Evolutionary conservation across 2,329 filamentous ascomycete species (phyloP), one percentile per base, ranked within the genome.

Genomic region (Penicillium capsulatum): DNA sequence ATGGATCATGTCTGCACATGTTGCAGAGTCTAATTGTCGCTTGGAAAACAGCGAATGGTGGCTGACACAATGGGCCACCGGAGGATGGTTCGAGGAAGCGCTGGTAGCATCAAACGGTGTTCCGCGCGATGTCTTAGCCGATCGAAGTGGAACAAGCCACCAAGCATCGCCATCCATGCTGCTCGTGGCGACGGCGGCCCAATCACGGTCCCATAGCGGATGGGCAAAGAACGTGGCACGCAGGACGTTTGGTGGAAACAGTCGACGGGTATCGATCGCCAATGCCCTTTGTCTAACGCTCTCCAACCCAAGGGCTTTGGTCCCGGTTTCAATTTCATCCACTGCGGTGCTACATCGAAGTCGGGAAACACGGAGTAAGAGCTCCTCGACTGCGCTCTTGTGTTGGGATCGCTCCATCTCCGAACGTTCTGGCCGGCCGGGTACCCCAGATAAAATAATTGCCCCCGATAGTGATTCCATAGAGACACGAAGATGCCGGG

Each of bases 401-500:
- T 61, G 58, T 11, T 71, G 67, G 45, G 87, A 90, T 38, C 94
- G 70, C 22, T 75, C 76, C 20, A 67, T 69, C 57, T 94, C 86
- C 13, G 74, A 72, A 14, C 78, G 71, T 7, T 71, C 68, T 3
- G 75, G 71, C 31, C 75, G 66, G 41, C 70, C 72, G 2, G 78
- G 77, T 35, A 76, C 76, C 10, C 88, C 85, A 41, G 79, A 77
- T 26, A 95, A 65, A 7, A 81, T 78, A 45, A 89, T 83, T 8
- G 74, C 67, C n/a, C 92, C 92, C 0, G 85, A 89, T 17, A 86
- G 79, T 0, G 84, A 80, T 50, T 94, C 87, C 32, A 96, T 73
- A 13, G 77, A 74, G 17, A 94, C 64, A 4, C 71, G 76, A 22
- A 84, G 66, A 26, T 72, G 68, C 39, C 79, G 74, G 17, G 75